Base-by-base conservation (phyloP, 208 protist genomes). In the Trypanosomatidae sp. region DNA sequence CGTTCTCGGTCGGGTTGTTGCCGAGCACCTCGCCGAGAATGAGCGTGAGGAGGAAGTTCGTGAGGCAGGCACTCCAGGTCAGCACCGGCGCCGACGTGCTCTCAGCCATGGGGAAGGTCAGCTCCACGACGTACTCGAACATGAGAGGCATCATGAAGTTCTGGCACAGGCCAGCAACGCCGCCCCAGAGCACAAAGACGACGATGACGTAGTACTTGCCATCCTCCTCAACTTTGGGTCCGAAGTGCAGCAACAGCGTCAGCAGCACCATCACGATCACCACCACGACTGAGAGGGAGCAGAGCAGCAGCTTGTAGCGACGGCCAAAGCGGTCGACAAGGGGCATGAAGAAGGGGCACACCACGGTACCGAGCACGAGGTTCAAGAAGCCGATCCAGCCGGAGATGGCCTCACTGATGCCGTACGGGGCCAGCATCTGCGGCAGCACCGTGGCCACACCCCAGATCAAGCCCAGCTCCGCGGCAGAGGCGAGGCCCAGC, bases 91-190 rank as follows among this genome's bases (percentile, higher is more conserved):
- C 89, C 59, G 87, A 90, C 33, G 87, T 92, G 59, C 81, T 88
- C 77, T 94, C 89, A 9, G 76, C 75, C 80, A 92, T 78, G 7
- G 89, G 89, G 74, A 92, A 94, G 25, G 89, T 94, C 12, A 94
- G 74, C 81, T 94, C 89, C 62, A 94, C 82, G 4, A 90, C 89
- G 79, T 88, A 94, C 74, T 94, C 87, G 77, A 92, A 94, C 82
- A 91, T 88, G 59, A 94, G 73, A 9, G 89, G 89, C 85, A 94
- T 90, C 83, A 91, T 89, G 44, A 89, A 88, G 73, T 94, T 94
- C 75, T 91, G 87, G 46, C 84, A 94, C 1, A 94, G 30, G 0
- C 89, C 89, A 1, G 85, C 82, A 1, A 93, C 60, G 12, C 84
- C 86, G 52, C 86, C 86, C 84, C 84, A 91, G 1, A 84, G 74